Conservation (phyloP, 2,329 filamentous ascomycete genomes). For the Clarireedia hainanense region DNA sequence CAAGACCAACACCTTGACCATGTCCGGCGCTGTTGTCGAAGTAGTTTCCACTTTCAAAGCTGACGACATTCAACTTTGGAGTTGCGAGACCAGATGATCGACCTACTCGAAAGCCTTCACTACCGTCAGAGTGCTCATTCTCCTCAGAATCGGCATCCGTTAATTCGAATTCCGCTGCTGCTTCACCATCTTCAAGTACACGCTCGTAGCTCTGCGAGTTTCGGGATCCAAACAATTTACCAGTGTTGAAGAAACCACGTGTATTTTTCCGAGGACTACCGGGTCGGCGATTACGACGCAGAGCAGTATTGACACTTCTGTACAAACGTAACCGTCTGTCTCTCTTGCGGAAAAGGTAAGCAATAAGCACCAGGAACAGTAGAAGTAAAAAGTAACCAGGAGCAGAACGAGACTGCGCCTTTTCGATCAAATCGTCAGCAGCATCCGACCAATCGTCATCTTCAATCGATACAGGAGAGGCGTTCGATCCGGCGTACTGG, state of each 20-base stretch:
- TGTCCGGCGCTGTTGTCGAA: constrained; percentile 19
- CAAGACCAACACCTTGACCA: constrained; percentile 22
- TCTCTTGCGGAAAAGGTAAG: constrained; percentile 70
- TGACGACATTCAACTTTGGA: constrained; percentile 49
- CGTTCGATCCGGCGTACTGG: constrained; percentile 64
- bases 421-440: constrained; percentile 53
- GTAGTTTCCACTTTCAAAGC: constrained; percentile 36
- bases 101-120: constrained; percentile 47
- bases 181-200: constrained; percentile 74
- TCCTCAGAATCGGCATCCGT: constrained; percentile 55
- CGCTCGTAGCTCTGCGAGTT: constrained; percentile 62
- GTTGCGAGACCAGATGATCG: constrained; percentile 61
- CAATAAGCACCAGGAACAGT: constrained; percentile 59
- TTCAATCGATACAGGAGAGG: constrained; percentile 27
- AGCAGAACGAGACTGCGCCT: constrained; percentile 58
- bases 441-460: constrained; percentile 49
- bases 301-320: constrained; percentile 40
- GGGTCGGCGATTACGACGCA: constrained; percentile 37
- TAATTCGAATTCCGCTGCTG: constrained; percentile 66
- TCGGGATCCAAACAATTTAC: constrained; percentile 58
- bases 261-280: constrained; percentile 40
- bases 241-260: constrained; percentile 41
- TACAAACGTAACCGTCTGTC: constrained; percentile 61
- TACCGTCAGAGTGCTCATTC: constrained; percentile 56
- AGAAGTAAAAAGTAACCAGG: constrained; percentile 73